phyloP scores from a whole-genome alignment of 2,329 filamentous ascomycete genomes.

The Fusarium chuoi region DNA sequence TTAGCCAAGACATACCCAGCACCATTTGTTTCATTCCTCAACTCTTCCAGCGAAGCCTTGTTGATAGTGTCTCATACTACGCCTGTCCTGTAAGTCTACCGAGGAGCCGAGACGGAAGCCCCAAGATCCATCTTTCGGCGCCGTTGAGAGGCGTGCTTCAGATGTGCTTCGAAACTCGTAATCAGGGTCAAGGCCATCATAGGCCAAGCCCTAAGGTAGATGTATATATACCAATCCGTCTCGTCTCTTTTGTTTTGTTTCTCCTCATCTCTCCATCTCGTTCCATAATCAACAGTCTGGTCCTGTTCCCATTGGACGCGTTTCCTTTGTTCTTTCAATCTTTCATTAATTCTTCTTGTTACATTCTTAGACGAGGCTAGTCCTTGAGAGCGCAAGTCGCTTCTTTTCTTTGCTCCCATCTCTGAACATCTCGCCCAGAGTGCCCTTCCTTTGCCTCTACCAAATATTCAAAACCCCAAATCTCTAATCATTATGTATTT shows the following conservation, averaged over 20 bases:
- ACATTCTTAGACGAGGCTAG: conserved; percentile 44
- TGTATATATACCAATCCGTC: conserved; percentile 49
- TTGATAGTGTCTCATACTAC: conserved; percentile 30
- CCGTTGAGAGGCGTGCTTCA: conserved; percentile 37
- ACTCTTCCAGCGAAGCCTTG: conserved; percentile 15
- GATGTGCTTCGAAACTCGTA: conserved; percentile 38
- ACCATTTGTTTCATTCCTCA: conserved; percentile 29
- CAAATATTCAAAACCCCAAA: conserved; percentile 22
- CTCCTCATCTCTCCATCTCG: conserved; percentile 29
- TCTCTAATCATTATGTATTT: conserved; percentile 61
- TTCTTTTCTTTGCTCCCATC: conserved; percentile 26
- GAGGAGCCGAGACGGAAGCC: conserved; percentile 37
- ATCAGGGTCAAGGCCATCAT: conserved; percentile 5
- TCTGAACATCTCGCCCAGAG: conserved; percentile 13
- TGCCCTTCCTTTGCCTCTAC: conserved; percentile 40
- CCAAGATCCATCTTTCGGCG: conserved; percentile 32
- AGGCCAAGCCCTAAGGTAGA: background rate
- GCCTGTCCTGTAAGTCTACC: conserved; percentile 19
- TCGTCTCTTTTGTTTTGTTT: conserved; percentile 38
- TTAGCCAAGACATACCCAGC: conserved; percentile 20
- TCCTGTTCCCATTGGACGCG: conserved; percentile 33
- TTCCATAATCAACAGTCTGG: conserved; percentile 41
- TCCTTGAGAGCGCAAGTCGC: conserved; percentile 48
- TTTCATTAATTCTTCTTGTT: conserved; percentile 29
- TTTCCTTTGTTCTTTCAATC: conserved; percentile 45